These are phyloP conservation scores for Cyberlindnera amylophila DNA, from an alignment of 805 yeast species.

Conservation along the genomic window DNA sequence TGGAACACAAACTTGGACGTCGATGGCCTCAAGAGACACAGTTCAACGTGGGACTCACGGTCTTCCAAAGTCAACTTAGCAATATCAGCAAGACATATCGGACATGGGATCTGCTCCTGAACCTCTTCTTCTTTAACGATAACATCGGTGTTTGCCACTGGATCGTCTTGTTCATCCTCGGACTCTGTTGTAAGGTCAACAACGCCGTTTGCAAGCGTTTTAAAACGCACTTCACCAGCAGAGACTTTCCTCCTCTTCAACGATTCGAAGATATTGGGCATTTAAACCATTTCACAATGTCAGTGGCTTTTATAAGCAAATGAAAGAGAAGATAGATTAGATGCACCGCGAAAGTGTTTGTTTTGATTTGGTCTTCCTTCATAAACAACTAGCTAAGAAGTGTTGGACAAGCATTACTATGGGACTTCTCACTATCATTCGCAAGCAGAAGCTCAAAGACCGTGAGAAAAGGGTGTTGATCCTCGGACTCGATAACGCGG, in stretches of 20 bases:
- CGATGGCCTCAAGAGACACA: slow-evolving; percentile 36
- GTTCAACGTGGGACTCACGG: slow-evolving; percentile 52
- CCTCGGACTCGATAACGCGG: slow-evolving; percentile 87
- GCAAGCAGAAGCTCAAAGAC: slow-evolving; percentile 80
- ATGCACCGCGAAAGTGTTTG: no score
- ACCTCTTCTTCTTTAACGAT: neutral
- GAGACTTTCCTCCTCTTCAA: slow-evolving; percentile 3
- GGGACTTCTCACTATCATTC: slow-evolving; percentile 79
- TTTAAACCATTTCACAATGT: neutral
- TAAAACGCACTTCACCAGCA: neutral
- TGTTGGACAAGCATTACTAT: no score
- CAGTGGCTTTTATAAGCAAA: no score
- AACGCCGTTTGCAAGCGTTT: slow-evolving; percentile 7
- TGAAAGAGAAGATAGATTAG: no score
- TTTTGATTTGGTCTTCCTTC: no score
- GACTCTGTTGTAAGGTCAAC: slow-evolving; percentile 14
- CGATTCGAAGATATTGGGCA: slow-evolving; percentile 11
- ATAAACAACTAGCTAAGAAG: no score
- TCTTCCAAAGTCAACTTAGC: slow-evolving; percentile 36
- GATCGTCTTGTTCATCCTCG: neutral
- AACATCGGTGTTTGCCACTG: neutral
- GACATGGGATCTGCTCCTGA: slow-evolving; percentile 36
- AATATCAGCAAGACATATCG: slow-evolving; percentile 45
- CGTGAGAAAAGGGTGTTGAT: slow-evolving; percentile 69
- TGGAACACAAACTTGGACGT: slow-evolving; percentile 26